Evolutionary conservation across 108 stramenopile genomes (phyloP), one percentile per base, ranked within the genome.

Genomic region (Discostella pseudostelligera): DNA sequence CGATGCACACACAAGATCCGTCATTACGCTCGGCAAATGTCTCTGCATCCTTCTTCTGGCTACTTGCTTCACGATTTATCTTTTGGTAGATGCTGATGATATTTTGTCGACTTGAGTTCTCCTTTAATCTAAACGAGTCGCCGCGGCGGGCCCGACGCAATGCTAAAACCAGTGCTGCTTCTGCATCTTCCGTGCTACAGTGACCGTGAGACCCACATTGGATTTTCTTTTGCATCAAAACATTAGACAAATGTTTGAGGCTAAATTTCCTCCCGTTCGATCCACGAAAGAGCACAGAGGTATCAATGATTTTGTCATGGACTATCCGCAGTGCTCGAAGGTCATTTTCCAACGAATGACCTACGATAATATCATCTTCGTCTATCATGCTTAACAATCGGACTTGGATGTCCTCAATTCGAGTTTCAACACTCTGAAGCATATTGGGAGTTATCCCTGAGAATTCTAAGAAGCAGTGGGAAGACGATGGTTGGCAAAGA

Each of bases 261-360:
- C 76, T 81, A 69, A 84, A 87, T 56, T 93, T 93, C 69, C 80
- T 75, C 46, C 79, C 85, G 56, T 72, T 84, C 11, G 32, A 35
- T 35, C 69, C 74, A 42, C 78, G 78, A 75, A 91, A 97, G 21
- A 96, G 36, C 14, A 95, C 62, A 35, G 94, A 72, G 8, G 96
- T 96, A 66, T 97, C 96, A 25, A 94, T 81, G 11, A 91, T 65
- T 17, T 73, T 70, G 36, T 64, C 55, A 69, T 97, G 96, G 11
- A 90, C 69, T 11, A 89, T 76, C 36, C 77, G 69, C 4, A 90
- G 68, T 14, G 94, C 94, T 56, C 61, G 77, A 11, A 97, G 69
- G 75, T 97, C 96, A 67, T 95, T 94, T 64, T 97, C 96, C 36
- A 94, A 70, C 32, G 90, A 92, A 81, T 97, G 96, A 0, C 95